These are phyloP conservation scores for Neopestalotiopsis sp. DNA, from an alignment of 2,329 filamentous ascomycete species.

Conservation along the genomic window DNA sequence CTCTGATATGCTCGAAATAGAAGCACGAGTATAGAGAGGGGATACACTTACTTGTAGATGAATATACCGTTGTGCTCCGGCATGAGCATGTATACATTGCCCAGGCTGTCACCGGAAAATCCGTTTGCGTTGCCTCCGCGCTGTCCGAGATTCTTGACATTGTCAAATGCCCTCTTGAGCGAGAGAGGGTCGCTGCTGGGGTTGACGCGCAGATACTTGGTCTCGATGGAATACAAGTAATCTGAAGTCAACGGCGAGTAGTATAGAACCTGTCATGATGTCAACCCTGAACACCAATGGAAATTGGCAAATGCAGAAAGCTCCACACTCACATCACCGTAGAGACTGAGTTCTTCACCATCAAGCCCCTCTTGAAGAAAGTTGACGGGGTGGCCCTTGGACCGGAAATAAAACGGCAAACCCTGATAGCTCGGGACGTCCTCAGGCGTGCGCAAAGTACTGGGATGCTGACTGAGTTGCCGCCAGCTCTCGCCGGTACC, in stretches of 20 bases:
- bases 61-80: constrained; percentile 50
- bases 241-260: constrained; percentile 46
- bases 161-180: constrained; percentile 46
- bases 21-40: neutral
- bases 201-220: constrained; percentile 40
- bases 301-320: too few relatives aligned
- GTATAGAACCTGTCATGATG: constrained; percentile 41
- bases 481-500: constrained; percentile 47
- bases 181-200: constrained; percentile 38
- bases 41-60: constrained; percentile 43
- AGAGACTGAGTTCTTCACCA: constrained; percentile 34
- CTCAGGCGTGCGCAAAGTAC: constrained; percentile 32
- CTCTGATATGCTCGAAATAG: neutral
- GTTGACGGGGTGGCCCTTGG: constrained; percentile 28
- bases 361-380: constrained; percentile 40
- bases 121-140: constrained; percentile 51
- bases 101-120: constrained; percentile 48
- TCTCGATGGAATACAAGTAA: constrained; percentile 40
- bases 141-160: constrained; percentile 50
- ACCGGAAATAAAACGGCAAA: constrained; percentile 37
- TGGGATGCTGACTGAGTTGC: constrained; percentile 39
- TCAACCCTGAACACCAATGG: neutral
- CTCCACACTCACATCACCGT: constrained; percentile 30
- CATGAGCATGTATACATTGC: constrained; percentile 52
- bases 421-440: constrained; percentile 41